Evolutionary conservation across 345 rosid genomes (phyloP), one percentile per base, ranked within the genome.

Genomic region (Syzygium aqueum): DNA sequence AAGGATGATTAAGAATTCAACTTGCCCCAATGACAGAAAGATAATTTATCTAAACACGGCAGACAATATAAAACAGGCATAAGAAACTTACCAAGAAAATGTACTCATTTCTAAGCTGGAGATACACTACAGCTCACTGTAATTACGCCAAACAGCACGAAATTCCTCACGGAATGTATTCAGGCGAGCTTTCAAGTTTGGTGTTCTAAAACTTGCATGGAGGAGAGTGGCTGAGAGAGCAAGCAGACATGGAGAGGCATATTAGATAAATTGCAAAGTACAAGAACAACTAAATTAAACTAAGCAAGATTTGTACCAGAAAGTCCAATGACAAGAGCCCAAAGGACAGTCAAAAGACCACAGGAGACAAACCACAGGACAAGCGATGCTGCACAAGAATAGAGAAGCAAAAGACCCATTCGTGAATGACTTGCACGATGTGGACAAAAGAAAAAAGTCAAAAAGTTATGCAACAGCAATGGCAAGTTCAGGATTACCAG

Each of bases 91-190:
- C 80, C 80, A 37, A 73, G 49, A 33, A 37, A 73, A 73, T 1
- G 27, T 33, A 73, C 82, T 73, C 82, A 8, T 73, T 73, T 73
- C 49, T 37, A 73, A 37, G 49, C 49, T 37, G 82, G 49, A 37
- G 82, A 49, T 23, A 23, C 85, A 57, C 94, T 96, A 97, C 91
- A 97, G 96, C 85, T 96, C 99, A 77, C 98, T 96, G 91, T 96
- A 95, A 93, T 96, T 95, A 89, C 98, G 98, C 99, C 99, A 97
- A 65, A 97, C 99, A 33, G 95, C 93, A 90, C 98, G 97, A 86
- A 97, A 97, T 88, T 97, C 99, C 92, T 97, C 99, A 11, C 99
- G 93, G 91, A 97, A 96, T 84, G 98, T 97, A 91, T 96, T 95
- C 87, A 97, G 93, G 56, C 99, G 98, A 67, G 99, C 98, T 90